Conservation (phyloP, 306 rosid genomes). For the Rubus idaeus region DNA sequence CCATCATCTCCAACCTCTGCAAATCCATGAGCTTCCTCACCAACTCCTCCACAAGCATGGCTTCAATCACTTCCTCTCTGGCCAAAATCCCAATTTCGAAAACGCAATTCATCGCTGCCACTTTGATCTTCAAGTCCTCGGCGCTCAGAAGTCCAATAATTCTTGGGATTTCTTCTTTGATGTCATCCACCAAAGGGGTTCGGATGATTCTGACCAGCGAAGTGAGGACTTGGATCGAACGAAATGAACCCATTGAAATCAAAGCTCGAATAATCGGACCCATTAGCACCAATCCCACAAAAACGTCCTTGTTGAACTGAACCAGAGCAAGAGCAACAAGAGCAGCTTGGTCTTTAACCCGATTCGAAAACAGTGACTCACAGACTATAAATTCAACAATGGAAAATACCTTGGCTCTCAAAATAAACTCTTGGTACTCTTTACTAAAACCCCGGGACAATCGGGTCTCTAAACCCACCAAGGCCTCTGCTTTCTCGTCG, state of each 20-base stretch:
- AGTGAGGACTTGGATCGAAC: conserved; percentile 43
- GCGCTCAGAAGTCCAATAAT: conserved; percentile 35
- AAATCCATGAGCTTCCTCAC: conserved; percentile 48
- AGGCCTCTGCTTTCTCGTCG: not conserved
- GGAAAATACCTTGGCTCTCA: conserved; percentile 23
- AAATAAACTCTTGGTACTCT: conserved; percentile 25
- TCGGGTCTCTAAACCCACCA: conserved; percentile 12
- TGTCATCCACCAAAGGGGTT: conserved; percentile 58
- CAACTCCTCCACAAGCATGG: conserved; percentile 41
- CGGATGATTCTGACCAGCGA: conserved; percentile 42
- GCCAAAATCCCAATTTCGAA: conserved; percentile 51
- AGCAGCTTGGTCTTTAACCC: conserved; percentile 52
- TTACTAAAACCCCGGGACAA: conserved; percentile 20
- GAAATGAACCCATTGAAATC: conserved; percentile 30
- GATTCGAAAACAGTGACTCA: conserved; percentile 29
- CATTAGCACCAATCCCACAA: conserved; percentile 71
- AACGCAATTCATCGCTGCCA: conserved; percentile 51
- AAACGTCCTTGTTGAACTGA: conserved; percentile 61
- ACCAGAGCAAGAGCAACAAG: conserved; percentile 43
- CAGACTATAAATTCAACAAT: conserved; percentile 26
- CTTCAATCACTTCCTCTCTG: conserved; percentile 56
- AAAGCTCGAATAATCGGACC: conserved; percentile 51
- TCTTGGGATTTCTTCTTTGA: conserved; percentile 41
- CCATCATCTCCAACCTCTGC: conserved; percentile 38
- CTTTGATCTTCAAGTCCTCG: conserved; percentile 22